Percentiles rank a stretch among this genome's conserved stretches.
These are phyloP conservation scores for Aspergillus steynii DNA, from an alignment of 495 filamentous ascomycete species.

Conservation along the genomic window DNA sequence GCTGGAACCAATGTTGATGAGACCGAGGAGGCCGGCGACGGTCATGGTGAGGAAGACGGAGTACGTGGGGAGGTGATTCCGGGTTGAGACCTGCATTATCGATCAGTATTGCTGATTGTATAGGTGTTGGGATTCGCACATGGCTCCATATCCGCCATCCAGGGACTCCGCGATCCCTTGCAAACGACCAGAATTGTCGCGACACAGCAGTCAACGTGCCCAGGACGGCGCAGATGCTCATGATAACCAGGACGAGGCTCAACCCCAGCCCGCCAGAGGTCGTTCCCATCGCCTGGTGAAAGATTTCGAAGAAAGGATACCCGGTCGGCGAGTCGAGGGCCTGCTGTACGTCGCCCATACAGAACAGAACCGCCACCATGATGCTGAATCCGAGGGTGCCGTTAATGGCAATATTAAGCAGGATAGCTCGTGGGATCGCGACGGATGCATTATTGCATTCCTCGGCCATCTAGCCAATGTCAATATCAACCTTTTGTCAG, in stretches of 20 bases:
- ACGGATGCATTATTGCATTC: conserved; percentile 48
- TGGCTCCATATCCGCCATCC: conserved; percentile 40
- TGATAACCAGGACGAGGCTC: conserved; percentile 43
- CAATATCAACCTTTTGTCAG: neutral
- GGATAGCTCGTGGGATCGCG: conserved; percentile 47
- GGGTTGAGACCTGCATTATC: conserved; percentile 27
- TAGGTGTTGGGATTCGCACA: conserved; percentile 2
- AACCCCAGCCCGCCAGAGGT: conserved; percentile 42
- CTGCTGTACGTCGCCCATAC: conserved; percentile 39
- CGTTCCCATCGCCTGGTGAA: conserved; percentile 40
- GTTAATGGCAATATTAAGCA: conserved; percentile 48
- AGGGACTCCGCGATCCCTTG: conserved; percentile 53
- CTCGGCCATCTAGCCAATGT: conserved; percentile 46
- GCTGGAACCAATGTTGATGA: conserved; percentile 49
- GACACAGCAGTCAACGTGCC: conserved; percentile 50
- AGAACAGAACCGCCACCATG: conserved; percentile 49
- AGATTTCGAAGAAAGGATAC: conserved; percentile 55
- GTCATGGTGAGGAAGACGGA: conserved; percentile 38
- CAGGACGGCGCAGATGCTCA: conserved; percentile 42
- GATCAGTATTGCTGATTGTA: neutral
- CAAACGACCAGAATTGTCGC: conserved; percentile 56
- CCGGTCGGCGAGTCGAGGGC: conserved; percentile 34
- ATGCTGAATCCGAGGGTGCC: conserved; percentile 50
- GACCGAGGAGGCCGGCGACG: conserved; percentile 37
- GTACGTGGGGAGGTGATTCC: conserved; percentile 37